Conservation (phyloP, 2,329 filamentous ascomycete species). For the Talaromyces sp. region DNA sequence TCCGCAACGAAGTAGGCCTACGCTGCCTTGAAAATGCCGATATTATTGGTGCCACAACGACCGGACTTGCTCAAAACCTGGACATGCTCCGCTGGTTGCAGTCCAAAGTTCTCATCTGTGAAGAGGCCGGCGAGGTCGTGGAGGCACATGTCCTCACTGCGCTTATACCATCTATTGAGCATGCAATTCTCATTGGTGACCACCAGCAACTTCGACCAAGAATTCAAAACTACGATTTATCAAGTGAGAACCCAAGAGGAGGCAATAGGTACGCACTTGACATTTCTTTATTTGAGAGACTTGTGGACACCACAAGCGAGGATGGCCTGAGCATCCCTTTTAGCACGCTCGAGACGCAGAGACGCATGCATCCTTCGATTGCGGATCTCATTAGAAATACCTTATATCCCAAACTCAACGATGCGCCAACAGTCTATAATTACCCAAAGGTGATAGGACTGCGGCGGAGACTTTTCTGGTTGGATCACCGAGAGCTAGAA, state of each 20-base stretch:
- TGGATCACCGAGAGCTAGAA: conserved; percentile 44
- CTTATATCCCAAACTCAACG: conserved; percentile 52
- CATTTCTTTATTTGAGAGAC: conserved; percentile 47
- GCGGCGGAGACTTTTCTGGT: conserved; percentile 46
- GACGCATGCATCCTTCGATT: conserved; percentile 61
- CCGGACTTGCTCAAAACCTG: conserved; percentile 45
- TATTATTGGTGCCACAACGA: conserved; percentile 51
- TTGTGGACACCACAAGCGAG: conserved; percentile 28
- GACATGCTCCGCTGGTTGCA: conserved; percentile 38
- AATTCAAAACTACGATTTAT: conserved; percentile 32
- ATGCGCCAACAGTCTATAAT: conserved; percentile 34
- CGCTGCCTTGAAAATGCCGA: conserved; percentile 34
- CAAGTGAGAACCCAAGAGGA: conserved; percentile 22
- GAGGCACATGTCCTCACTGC: conserved; percentile 38
- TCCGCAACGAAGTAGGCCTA: conserved; percentile 21
- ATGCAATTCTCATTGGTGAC: conserved; percentile 40
- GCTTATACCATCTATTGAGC: conserved; percentile 36
- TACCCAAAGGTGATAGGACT: conserved; percentile 45
- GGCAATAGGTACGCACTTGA: conserved; percentile 42
- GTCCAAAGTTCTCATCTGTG: conserved; percentile 36
- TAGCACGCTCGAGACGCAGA: conserved; percentile 50
- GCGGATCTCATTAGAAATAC: conserved; percentile 52
- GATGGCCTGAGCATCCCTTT: conserved; percentile 26
- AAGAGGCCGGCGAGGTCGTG: conserved; percentile 40
- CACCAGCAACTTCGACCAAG: conserved; percentile 39